A percentile compares a stretch with the other conserved stretches of the same genome.
Conservation (phyloP, 257 asterid genomes). For the Nicotiana attenuata region DNA sequence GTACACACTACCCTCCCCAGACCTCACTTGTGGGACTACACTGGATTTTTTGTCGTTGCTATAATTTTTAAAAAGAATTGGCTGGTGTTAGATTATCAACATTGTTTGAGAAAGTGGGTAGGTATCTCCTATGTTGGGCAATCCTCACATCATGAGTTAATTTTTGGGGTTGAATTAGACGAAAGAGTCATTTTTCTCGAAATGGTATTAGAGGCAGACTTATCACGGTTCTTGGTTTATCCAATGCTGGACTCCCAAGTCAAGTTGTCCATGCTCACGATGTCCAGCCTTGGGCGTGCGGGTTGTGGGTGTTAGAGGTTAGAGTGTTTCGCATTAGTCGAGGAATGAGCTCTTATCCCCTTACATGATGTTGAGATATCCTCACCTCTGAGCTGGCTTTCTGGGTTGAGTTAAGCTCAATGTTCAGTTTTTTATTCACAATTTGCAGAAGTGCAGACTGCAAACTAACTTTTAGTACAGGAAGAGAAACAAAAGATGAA, state of each 20-base stretch:
- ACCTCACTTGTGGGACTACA: too few relatives aligned
- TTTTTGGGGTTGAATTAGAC: not conserved
- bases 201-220: not conserved
- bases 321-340: not conserved
- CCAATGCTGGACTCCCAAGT: not conserved
- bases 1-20: too few relatives aligned
- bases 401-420: not conserved
- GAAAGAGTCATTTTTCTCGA: not conserved
- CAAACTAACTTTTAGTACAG: too few relatives aligned
- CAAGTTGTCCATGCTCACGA: not conserved
- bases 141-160: not conserved
- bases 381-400: not conserved
- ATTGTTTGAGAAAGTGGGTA: not conserved
- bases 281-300: not conserved
- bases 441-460: not conserved
- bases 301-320: not conserved
- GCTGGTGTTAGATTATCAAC: not conserved
- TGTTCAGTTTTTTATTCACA: not conserved
- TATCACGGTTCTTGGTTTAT: not conserved
- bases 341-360: not conserved
- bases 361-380: not conserved
- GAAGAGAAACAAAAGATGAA: not conserved
- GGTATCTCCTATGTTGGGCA: not conserved
- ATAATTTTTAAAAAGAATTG: not conserved
- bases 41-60: too few relatives aligned